These are phyloP conservation scores for Macadamia tetraphylla DNA, from an alignment of 164 flowering plant species.

Conservation along the genomic window DNA sequence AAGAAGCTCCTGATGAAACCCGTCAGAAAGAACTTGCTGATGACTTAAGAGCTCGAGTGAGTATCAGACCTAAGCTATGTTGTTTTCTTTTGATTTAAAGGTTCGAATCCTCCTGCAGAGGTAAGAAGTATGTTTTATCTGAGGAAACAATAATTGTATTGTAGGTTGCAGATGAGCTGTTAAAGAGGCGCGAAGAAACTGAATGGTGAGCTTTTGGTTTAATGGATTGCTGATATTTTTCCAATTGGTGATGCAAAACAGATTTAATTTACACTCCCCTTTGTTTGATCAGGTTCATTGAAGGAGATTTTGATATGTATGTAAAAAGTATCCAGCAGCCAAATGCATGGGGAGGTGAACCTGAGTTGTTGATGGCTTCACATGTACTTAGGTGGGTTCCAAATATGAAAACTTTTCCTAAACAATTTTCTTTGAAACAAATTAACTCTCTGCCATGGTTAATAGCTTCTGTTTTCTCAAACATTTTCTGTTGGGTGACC, in stretches of 20 bases:
- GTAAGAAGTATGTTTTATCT: background rate
- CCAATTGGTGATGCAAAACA: background rate
- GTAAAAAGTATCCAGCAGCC: conserved; percentile 60
- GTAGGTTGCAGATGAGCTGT: conserved; percentile 77
- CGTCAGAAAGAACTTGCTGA: conserved; percentile 78
- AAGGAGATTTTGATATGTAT: conserved; percentile 74
- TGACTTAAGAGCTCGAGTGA: conserved; percentile 76
- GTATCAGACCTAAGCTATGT: background rate
- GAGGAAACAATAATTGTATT: background rate
- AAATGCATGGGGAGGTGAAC: conserved; percentile 83
- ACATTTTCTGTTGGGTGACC: background rate
- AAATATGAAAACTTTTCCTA: too few relatives aligned
- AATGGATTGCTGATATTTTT: background rate
- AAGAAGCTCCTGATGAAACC: conserved; percentile 69
- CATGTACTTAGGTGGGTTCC: conserved; percentile 67
- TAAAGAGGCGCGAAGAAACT: conserved; percentile 75
- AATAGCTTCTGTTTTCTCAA: background rate
- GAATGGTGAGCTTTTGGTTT: conserved; percentile 44
- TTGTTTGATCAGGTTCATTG: conserved; percentile 52
- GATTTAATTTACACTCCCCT: background rate
- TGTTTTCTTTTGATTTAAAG: too few relatives aligned
- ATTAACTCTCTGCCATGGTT: too few relatives aligned
- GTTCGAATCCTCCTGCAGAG: background rate
- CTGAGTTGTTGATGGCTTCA: conserved; percentile 79
- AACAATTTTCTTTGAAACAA: too few relatives aligned